These are phyloP conservation scores for Lagenidium giganteum DNA, from an alignment of 352 stramenopile species.

Conservation along the genomic window DNA sequence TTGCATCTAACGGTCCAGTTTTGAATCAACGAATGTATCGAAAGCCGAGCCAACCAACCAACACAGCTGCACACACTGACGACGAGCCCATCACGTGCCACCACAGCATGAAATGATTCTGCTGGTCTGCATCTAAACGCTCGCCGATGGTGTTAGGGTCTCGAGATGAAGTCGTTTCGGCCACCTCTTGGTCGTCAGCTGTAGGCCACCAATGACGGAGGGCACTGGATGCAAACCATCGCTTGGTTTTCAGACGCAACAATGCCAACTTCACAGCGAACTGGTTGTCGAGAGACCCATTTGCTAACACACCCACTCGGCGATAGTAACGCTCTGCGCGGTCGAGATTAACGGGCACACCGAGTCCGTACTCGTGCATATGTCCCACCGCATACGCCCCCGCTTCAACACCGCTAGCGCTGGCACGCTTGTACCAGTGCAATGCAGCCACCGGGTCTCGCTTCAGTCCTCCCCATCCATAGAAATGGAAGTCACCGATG, in stretches of 20 bases:
- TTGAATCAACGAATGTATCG: neutral
- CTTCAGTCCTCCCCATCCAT: conserved; percentile 33
- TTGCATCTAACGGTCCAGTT: conserved; percentile 4
- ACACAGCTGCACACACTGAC: too few species aligned
- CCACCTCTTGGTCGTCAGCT: too few species aligned
- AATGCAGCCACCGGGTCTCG: conserved; percentile 27
- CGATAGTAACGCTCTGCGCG: conserved; percentile 49
- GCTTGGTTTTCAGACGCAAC: conserved; percentile 22
- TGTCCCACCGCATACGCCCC: conserved; percentile 59
- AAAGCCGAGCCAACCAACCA: neutral
- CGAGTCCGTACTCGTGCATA: conserved; percentile 52
- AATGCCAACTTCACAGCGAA: conserved; percentile 36
- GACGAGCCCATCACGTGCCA: too few species aligned
- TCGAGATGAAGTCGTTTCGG: too few species aligned
- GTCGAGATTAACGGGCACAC: conserved; percentile 27
- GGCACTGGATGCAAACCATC: too few species aligned
- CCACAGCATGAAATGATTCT: too few species aligned
- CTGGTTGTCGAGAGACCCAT: conserved; percentile 16
- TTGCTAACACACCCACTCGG: conserved; percentile 34
- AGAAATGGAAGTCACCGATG: conserved; percentile 63
- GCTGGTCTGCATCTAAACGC: too few species aligned
- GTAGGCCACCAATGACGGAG: too few species aligned
- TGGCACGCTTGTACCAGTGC: conserved; percentile 54
- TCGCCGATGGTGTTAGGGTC: too few species aligned
- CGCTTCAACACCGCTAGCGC: conserved; percentile 29